Percentiles rank a stretch among this genome's conserved stretches.
Evolutionary conservation across 371 early-diverging fungal genomes (phyloP).

Genomic region (Zopfochytrium polystomum): DNA sequence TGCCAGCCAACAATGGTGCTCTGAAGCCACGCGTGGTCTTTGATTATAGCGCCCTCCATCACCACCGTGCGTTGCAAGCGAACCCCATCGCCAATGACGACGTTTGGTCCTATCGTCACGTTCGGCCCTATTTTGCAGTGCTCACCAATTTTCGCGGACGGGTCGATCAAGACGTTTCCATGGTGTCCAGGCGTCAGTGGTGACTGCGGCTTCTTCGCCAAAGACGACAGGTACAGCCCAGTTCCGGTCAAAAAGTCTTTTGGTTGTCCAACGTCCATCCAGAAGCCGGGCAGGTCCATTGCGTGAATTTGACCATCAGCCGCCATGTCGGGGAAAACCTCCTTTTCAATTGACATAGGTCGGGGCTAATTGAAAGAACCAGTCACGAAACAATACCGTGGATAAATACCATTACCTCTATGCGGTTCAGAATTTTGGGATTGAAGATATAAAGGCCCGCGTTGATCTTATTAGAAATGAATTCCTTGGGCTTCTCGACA

Average conservation of each 20-base stretch:
- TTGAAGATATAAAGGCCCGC: constrained; percentile 98
- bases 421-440: constrained; percentile 86
- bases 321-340: constrained; percentile 95
- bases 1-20: constrained; percentile 97
- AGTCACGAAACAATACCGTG: background rate
- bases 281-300: constrained; percentile 95
- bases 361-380: constrained; percentile 58
- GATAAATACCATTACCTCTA: constrained; percentile 57
- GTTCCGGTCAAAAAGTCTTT: constrained; percentile 97
- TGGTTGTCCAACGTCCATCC: constrained; percentile 99
- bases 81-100: constrained; percentile 92
- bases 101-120: constrained; percentile 90
- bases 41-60: constrained; percentile 81
- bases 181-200: constrained; percentile 56
- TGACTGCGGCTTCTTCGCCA: constrained; percentile 64
- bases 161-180: constrained; percentile 87
- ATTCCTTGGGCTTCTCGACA: constrained; percentile 97
- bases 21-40: constrained; percentile 86
- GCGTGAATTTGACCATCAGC: constrained; percentile 77
- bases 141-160: constrained; percentile 87
- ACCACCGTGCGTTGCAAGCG: constrained; percentile 86
- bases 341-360: constrained; percentile 97
- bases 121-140: constrained; percentile 95
- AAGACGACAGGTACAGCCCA: constrained; percentile 82
- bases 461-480: constrained; percentile 95